A percentile compares a stretch with the other conserved stretches of the same genome.
Conservation (phyloP, 768 basidiomycete genomes). For the Amyloporia xantha region DNA sequence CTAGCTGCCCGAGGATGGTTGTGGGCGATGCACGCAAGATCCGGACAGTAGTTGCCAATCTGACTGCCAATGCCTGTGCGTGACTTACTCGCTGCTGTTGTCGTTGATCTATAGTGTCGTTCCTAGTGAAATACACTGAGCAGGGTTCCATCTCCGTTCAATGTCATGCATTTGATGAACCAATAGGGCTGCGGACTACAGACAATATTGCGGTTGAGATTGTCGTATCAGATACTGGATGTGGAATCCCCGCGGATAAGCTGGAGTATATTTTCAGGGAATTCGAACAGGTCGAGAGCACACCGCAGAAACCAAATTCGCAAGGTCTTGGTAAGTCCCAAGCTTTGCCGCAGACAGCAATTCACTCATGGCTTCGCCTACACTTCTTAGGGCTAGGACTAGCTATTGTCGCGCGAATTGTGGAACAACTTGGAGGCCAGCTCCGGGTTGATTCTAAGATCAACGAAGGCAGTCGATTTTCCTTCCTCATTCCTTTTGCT, state of each 20-base stretch:
- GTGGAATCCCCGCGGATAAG: constrained; percentile 59
- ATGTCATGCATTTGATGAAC: constrained; percentile 46
- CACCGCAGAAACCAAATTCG: constrained; percentile 30
- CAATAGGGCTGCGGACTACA: constrained; percentile 39
- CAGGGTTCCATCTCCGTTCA: constrained; percentile 54
- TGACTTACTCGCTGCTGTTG: constrained; percentile 1
- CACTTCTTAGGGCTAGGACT: constrained; percentile 52
- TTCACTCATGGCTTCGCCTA: neutral
- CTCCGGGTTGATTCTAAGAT: constrained; percentile 69
- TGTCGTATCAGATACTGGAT: constrained; percentile 64
- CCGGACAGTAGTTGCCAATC: constrained; percentile 67
- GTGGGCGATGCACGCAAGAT: constrained; percentile 73
- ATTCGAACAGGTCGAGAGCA: constrained; percentile 68
- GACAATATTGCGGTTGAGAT: constrained; percentile 59
- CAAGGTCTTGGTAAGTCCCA: constrained; percentile 48
- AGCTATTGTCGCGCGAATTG: constrained; percentile 75
- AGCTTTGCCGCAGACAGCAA: too few species aligned
- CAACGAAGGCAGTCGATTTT: constrained; percentile 65
- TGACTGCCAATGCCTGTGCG: constrained; percentile 70
- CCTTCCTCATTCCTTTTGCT: constrained; percentile 60
- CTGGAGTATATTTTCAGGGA: constrained; percentile 75
- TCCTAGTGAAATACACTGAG: constrained; percentile 63
- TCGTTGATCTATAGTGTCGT: neutral
- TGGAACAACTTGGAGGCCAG: constrained; percentile 73
- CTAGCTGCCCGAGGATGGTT: constrained; percentile 48